Base-by-base conservation (phyloP, 2,329 filamentous ascomycete species). In the Alternaria metachromatica region DNA sequence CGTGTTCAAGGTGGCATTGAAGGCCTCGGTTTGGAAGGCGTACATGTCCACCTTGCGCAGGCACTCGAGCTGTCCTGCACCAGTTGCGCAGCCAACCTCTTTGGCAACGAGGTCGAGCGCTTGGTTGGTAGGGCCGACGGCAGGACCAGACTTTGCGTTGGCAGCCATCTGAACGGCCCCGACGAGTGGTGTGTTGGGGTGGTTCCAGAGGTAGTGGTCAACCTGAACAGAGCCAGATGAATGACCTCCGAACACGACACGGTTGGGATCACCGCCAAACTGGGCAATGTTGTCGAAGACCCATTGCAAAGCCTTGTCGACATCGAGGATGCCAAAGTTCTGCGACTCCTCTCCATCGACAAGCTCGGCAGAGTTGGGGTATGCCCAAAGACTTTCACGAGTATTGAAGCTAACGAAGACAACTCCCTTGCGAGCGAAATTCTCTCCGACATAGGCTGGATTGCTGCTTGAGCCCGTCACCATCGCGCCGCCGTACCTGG, bases 211-310 rank as follows among this genome's bases (percentile, higher is more conserved):
- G 46, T 73, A 73, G 20, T 73, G 67, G 21, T 73, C 71, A 3
- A 73, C 70, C 43, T 71, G 68, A 11, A 73, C 71, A 21, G 73
- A 68, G 18, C 73, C 73, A n/a, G 71, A 72, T 1, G 71, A 73
- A 43, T 75, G 72, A 3, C 81, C 81, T 10, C 81, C 81, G n/a
- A 83, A 82, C 30, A 83, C 80, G 6, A 83, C 76, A 54, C 80
- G 81, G 20, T 81, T 64, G 11, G 81, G 81, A 62, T 82, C 73
- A 37, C 81, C 81, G 5, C 81, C 81, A 28, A 83, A 83, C 10
- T 68, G 63, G 18, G 63, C 72, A 62, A 80, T 80, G 64, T 80
- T 80, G 12, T 76, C 71, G 45, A 64, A 74, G 21, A 80, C 69
- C 78, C 78, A 80, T 13, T 78, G 66, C 48, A 80, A 53, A 30